Base-by-base conservation (phyloP, 768 basidiomycete species). In the Hygrocybe coccinea region DNA sequence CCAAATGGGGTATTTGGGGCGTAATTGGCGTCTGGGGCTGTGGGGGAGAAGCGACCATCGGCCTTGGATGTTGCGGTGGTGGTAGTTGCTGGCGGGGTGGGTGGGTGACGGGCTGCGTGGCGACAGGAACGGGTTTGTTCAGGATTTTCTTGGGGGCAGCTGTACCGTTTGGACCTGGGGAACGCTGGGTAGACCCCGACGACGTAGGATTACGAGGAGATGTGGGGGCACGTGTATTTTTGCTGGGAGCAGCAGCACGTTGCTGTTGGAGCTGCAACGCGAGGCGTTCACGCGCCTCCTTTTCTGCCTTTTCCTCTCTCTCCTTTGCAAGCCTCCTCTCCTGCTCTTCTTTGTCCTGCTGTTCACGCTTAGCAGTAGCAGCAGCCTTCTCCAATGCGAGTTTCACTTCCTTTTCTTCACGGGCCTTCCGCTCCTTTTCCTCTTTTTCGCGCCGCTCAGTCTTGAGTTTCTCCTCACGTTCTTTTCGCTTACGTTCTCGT, bases 391-490 rank as follows among this genome's bases (percentile, higher is more conserved):
- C 60, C 6, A 66, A 65, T 5, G 65, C 64, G 24, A 53, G 60
- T 7, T 62, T 77, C 50, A 82, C 85, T 67, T 81, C 80, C 62
- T 83, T 81, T 55, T 87, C 85, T 59, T 87, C 88, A 67, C 79
- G 81, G 58, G 82, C 82, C 60, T 79, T 81, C 49, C 79, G 76
- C 52, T 85, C 84, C 61, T 75, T 80, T 24, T 78, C 80, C 64
- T 89, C 88, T 48, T 79, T 76, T 62, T 91, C 89, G 62, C 84
- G 80, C 48, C 85, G 78, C 63, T 94, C 91, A 62, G 85, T 83
- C 63, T 77, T 79, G 52, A 80, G 77, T 56, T 74, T 82, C 62
- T 89, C 86, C 65, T 89, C 88, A 70, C 81, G 84, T 73, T 89
- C 86, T 67, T 79, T 85, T 58, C 80, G 80, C 72, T 86, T 85